Conservation (phyloP, 352 stramenopile genomes). For the Phytophthora agathidicida region DNA sequence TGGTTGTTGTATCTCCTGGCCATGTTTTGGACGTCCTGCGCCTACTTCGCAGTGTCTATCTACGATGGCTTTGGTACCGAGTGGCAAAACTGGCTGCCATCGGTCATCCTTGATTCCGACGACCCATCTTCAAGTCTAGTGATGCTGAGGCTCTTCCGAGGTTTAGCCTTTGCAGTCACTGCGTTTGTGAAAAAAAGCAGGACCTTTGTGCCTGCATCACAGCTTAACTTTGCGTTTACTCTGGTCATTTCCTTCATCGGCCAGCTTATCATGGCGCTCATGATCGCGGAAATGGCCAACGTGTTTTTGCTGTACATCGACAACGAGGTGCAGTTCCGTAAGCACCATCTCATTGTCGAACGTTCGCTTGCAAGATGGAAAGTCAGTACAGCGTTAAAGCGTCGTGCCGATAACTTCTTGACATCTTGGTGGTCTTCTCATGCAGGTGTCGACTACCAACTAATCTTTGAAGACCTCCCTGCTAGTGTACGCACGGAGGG, state of each 20-base stretch:
- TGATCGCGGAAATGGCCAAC: constrained; percentile 77
- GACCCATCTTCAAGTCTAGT: constrained; percentile 38
- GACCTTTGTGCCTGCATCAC: constrained; percentile 49
- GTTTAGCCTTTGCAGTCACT: constrained; percentile 56
- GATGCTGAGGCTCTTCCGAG: constrained; percentile 50
- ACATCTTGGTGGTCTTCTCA: constrained; percentile 68
- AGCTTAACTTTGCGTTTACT: constrained; percentile 56
- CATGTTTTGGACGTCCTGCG: constrained; percentile 72
- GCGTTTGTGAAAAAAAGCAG: constrained; percentile 67
- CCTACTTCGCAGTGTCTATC: constrained; percentile 67
- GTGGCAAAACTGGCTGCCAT: constrained; percentile 65
- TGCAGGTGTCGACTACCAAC: constrained; percentile 59
- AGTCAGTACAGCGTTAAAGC: constrained; percentile 45
- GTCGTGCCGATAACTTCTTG: constrained; percentile 48
- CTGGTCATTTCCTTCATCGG: constrained; percentile 60
- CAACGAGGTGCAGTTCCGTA: constrained; percentile 75
- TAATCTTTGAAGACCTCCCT: constrained; percentile 59
- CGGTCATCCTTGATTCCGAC: constrained; percentile 29
- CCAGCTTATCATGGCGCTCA: constrained; percentile 74
- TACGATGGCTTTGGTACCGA: constrained; percentile 53
- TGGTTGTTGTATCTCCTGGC: constrained; percentile 61
- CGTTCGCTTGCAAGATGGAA: constrained; percentile 48
- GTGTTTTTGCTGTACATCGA: constrained; percentile 66
- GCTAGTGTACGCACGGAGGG: constrained; percentile 57
- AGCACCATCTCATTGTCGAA: constrained; percentile 68